Evolutionary conservation across 1,284 basidiomycete species (phyloP).

Genomic region (Phaffia rhodozyma): DNA sequence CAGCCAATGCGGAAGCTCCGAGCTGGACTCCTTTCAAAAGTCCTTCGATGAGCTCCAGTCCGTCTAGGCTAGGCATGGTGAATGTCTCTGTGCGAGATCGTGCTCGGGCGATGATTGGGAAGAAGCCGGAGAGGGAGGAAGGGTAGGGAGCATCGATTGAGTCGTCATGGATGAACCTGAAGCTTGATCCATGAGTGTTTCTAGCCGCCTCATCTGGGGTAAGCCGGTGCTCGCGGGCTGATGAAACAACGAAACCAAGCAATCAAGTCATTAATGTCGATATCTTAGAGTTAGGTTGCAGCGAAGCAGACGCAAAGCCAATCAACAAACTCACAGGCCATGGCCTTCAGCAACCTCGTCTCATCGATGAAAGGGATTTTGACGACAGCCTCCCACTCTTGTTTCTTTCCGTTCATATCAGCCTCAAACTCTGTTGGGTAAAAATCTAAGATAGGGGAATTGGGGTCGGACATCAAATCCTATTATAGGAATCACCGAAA

Average conservation of each 20-base stretch:
- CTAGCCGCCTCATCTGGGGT: slow-evolving; percentile 63
- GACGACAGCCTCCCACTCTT: slow-evolving; percentile 96
- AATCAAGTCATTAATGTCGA: not conserved
- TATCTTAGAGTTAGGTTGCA: no score
- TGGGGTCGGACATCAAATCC: slow-evolving; percentile 79
- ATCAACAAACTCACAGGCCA: slow-evolving; percentile 48
- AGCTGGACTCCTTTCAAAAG: slow-evolving; percentile 80
- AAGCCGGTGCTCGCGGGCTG: slow-evolving; percentile 63
- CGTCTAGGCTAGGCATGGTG: slow-evolving; percentile 76
- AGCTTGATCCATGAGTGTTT: slow-evolving; percentile 66
- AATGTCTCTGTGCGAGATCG: slow-evolving; percentile 67
- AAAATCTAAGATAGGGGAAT: slow-evolving; percentile 86
- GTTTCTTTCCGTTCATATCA: slow-evolving; percentile 96
- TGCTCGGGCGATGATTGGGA: slow-evolving; percentile 78
- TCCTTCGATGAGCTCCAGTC: slow-evolving; percentile 72
- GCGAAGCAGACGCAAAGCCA: no score
- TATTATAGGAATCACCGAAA: slow-evolving; percentile 29
- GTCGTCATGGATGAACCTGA: slow-evolving; percentile 60
- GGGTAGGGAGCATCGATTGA: slow-evolving; percentile 59
- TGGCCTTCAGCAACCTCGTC: slow-evolving; percentile 61
- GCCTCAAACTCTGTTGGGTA: slow-evolving; percentile 84
- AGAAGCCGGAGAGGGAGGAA: slow-evolving; percentile 85
- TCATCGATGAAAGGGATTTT: slow-evolving; percentile 99
- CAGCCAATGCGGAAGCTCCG: slow-evolving; percentile 75
- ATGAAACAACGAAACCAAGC: slow-evolving; percentile 10